Evolutionary conservation across 2,329 filamentous ascomycete species (phyloP), one percentile per base, ranked within the genome.

Genomic region (Chalaropsis ovoidea): DNA sequence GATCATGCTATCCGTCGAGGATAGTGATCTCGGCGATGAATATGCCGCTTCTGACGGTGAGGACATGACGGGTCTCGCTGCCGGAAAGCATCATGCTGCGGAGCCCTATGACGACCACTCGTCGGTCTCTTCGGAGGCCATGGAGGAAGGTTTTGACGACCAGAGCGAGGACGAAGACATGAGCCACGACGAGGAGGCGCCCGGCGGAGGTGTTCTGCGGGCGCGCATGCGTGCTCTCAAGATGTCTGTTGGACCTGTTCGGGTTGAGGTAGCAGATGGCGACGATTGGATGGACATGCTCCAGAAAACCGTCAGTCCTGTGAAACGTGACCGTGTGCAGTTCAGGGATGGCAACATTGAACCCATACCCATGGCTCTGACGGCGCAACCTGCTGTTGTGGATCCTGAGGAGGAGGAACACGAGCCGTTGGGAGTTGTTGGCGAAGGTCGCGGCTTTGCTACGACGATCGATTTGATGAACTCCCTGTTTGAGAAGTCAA

Each of bases 381-480:
- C 35, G 10, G 45, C 17, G 1, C 56, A 65, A 17, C 70, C 71
- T 0, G 69, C 70, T 15, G 68, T 27, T 31, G 52, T 45, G n/a
- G 56, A 65, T 19, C 43, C 66, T 10, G 65, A 67, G 43, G 61
- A 63, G 39, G 56, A 56, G 7, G 63, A 66, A 22, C 61, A 54
- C 11, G 63, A 65, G 54, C 61, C 61, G 15, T 45, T 68, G 19
- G 67, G 67, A 35, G 63, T 65, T 15, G 56, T 73, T 70, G 75
- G 76, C 47, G 81, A 83, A 70, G 79, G 81, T 64, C 83, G 84
- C 69, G 86, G 87, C 0, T 93, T 96, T 75, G 83, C 86, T 22
- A 96, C 88, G 22, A 92, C 89, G 72, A 95, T 97, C 76, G 94
- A 96, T 78, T 79, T 96, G 74, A 96, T 96, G 90, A 93, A 95